Conservation (phyloP, 331 rosid species). For the Quercus lobata region DNA sequence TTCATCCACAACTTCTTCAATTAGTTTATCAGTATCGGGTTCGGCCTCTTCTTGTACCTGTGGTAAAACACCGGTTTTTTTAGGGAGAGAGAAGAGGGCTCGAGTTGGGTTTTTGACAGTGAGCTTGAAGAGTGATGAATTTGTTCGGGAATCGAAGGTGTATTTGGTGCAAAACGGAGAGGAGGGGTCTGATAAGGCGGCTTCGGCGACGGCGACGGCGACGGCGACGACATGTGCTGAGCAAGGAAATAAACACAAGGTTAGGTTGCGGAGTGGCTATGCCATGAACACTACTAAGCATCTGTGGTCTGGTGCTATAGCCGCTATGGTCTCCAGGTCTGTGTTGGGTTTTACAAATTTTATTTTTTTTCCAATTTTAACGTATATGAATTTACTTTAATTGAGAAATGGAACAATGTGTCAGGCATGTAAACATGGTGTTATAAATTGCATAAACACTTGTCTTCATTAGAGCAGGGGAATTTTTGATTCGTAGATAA, state of each 20-base stretch:
- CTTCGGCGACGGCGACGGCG: background rate
- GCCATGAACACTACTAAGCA: constrained; percentile 90
- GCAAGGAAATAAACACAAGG: constrained; percentile 34
- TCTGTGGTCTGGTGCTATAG: constrained; percentile 96
- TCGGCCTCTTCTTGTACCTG: constrained; percentile 24
- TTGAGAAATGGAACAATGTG: background rate
- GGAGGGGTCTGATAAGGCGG: constrained; percentile 38
- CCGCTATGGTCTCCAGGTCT: constrained; percentile 99
- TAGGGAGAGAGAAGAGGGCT: constrained; percentile 18
- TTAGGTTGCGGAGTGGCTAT: constrained; percentile 35
- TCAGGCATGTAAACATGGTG: background rate
- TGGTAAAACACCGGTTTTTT: constrained; percentile 17
- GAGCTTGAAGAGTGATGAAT: constrained; percentile 51
- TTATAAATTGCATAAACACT: background rate
- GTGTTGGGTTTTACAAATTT: background rate
- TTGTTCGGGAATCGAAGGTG: constrained; percentile 46
- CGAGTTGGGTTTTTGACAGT: constrained; percentile 58
- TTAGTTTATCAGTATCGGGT: constrained; percentile 12
- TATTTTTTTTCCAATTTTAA: background rate
- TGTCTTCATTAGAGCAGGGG: background rate
- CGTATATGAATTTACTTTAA: background rate
- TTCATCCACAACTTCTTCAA: constrained; percentile 16
- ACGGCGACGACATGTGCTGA: constrained; percentile 5
- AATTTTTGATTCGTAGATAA: background rate
- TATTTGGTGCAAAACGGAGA: constrained; percentile 40